phyloP scores from a whole-genome alignment of 208 protist genomes.

The Strigomonas culicis region DNA sequence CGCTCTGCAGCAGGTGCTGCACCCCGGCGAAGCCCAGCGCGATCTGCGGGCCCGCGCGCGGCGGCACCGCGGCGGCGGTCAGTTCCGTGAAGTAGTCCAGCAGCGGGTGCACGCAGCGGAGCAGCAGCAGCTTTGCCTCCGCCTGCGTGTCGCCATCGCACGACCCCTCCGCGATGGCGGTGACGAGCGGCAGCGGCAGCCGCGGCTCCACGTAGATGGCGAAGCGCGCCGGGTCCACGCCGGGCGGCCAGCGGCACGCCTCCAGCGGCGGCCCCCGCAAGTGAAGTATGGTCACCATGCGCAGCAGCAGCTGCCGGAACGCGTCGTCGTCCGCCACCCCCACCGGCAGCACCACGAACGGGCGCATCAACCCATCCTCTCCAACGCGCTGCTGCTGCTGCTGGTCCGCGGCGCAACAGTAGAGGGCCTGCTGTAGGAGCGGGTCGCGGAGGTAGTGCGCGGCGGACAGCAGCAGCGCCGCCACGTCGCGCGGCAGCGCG shows the following conservation, averaged over 20 bases:
- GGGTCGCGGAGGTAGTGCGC: too few species aligned
- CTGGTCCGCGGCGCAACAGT: neutral
- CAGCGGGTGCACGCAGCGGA: conserved; percentile 34
- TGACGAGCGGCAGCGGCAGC: neutral
- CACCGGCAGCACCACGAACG: conserved; percentile 16
- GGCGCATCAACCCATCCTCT: neutral
- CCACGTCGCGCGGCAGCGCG: too few species aligned
- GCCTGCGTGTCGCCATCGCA: neutral
- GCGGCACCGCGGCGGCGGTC: too few species aligned
- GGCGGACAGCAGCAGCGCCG: too few species aligned
- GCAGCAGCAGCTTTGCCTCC: conserved; percentile 15
- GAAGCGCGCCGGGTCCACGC: neutral
- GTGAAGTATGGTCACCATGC: conserved; percentile 17
- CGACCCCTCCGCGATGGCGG: neutral
- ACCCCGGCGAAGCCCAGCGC: conserved; percentile 45
- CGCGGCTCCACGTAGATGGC: neutral
- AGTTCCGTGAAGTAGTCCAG: conserved; percentile 5
- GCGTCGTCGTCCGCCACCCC: conserved; percentile 43
- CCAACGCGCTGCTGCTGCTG: conserved; percentile 3
- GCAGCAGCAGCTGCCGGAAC: conserved; percentile 49
- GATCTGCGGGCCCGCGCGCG: neutral
- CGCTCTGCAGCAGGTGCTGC: conserved; percentile 25
- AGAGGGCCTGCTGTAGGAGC: too few species aligned
- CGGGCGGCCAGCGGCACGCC: neutral
- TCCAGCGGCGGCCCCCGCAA: neutral